A percentile compares a stretch with the other conserved stretches of the same genome.
Evolutionary conservation across 805 yeast genomes (phyloP).

Genomic region (Clavispora fructus): DNA sequence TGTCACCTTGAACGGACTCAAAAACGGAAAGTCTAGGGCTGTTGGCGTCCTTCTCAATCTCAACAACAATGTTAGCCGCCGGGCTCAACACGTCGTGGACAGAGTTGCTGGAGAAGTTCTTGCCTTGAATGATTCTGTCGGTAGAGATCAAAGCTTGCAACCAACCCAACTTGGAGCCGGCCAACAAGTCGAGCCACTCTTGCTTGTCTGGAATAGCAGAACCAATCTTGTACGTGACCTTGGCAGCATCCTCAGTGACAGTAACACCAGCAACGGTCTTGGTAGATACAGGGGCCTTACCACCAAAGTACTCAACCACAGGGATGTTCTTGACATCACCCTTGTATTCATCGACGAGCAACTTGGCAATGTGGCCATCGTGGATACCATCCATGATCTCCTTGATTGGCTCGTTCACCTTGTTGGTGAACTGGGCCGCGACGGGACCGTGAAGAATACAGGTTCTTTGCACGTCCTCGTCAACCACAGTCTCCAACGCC

Average conservation of each 20-base stretch:
- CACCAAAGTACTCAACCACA: slow-evolving; percentile 83
- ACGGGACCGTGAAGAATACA: slow-evolving; percentile 99
- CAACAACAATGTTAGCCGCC: slow-evolving; percentile 51
- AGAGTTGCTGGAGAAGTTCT: slow-evolving; percentile 74
- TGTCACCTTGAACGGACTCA: slow-evolving; percentile 70
- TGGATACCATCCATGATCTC: slow-evolving; percentile 85
- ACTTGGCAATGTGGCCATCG: slow-evolving; percentile 75
- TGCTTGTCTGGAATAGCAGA: slow-evolving; percentile 24
- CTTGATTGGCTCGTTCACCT: slow-evolving; percentile 88
- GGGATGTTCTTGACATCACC: slow-evolving; percentile 75
- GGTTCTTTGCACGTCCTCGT: slow-evolving; percentile 95
- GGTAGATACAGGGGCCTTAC: slow-evolving; percentile 42
- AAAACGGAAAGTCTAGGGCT: slow-evolving; percentile 59
- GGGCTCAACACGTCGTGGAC: slow-evolving; percentile 79
- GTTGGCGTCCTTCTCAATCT: slow-evolving; percentile 48
- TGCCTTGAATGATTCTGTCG: slow-evolving; percentile 78
- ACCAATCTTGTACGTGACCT: slow-evolving; percentile 36
- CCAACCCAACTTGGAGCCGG: slow-evolving; percentile 80
- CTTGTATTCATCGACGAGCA: slow-evolving; percentile 63
- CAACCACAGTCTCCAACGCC: slow-evolving; percentile 93
- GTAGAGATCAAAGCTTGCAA: slow-evolving; percentile 83
- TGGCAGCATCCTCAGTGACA: slow-evolving; percentile 22
- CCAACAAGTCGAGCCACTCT: slow-evolving; percentile 75
- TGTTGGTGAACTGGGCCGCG: slow-evolving; percentile 86
- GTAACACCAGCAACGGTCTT: slow-evolving; percentile 31